Evolutionary conservation across 306 rosid genomes (phyloP).

Genomic region (Fagus sylvatica): DNA sequence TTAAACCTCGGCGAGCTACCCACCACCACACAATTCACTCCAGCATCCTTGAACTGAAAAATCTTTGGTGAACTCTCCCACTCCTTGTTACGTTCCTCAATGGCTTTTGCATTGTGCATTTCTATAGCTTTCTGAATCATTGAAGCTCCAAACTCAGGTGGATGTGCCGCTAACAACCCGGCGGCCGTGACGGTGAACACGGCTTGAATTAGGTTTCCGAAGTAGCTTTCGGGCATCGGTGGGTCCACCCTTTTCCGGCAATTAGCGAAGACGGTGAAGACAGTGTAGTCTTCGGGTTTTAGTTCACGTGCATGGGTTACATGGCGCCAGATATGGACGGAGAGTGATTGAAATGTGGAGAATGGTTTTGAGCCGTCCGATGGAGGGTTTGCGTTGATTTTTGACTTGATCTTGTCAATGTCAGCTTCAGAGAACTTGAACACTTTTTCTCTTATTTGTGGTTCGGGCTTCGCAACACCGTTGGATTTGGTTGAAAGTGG

Average conservation of each 20-base stretch:
- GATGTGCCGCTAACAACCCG: slow-evolving; percentile 50
- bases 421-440: slow-evolving; percentile 81
- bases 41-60: slow-evolving; percentile 86
- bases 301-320: slow-evolving; percentile 71
- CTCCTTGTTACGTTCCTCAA: slow-evolving; percentile 69
- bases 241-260: slow-evolving; percentile 86
- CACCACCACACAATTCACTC: slow-evolving; percentile 86
- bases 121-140: slow-evolving; percentile 71
- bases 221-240: slow-evolving; percentile 81
- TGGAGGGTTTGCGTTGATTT: slow-evolving; percentile 42
- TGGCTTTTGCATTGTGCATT: slow-evolving; percentile 49
- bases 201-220: slow-evolving; percentile 91
- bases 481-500: slow-evolving; percentile 19
- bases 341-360: slow-evolving; percentile 88
- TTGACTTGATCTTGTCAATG: slow-evolving; percentile 77
- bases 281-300: slow-evolving; percentile 85
- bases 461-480: slow-evolving; percentile 37
- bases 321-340: slow-evolving; percentile 89
- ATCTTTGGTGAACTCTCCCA: slow-evolving; percentile 92
- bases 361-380: slow-evolving; percentile 71
- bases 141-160: slow-evolving; percentile 63
- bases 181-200: slow-evolving; percentile 72
- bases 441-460: slow-evolving; percentile 56
- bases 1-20: slow-evolving; percentile 97
- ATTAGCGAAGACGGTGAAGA: slow-evolving; percentile 87